Evolutionary conservation across 1,284 basidiomycete genomes (phyloP).

Genomic region (Ceraceosorus guamensis): DNA sequence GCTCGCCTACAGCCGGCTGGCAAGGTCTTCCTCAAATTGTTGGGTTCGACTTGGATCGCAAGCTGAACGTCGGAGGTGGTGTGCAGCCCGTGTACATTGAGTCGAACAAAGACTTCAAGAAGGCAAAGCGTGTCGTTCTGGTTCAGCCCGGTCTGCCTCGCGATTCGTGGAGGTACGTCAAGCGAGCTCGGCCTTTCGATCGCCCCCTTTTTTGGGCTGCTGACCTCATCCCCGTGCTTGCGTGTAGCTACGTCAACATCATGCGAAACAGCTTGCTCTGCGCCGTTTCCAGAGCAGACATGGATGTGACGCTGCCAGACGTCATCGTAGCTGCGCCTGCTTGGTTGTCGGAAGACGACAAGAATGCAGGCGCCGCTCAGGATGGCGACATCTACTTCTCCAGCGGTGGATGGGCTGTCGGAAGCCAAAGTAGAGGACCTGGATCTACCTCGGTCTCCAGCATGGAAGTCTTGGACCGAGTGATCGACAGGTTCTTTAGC

Average conservation of each 20-base stretch:
- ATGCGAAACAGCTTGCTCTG: slow-evolving; percentile 11
- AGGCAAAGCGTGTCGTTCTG: slow-evolving; percentile 11
- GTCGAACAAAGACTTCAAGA: slow-evolving; percentile 8
- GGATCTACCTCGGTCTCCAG: slow-evolving; percentile 16
- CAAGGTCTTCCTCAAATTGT: slow-evolving; percentile 32
- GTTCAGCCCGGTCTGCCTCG: slow-evolving; percentile 11
- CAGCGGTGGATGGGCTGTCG: slow-evolving; percentile 21
- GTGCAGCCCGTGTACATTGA: slow-evolving; percentile 31
- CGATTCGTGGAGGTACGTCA: slow-evolving; percentile 6
- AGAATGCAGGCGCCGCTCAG: slow-evolving; percentile 22
- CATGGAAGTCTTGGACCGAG: slow-evolving; percentile 31
- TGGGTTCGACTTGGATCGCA: slow-evolving; percentile 37
- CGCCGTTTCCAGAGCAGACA: slow-evolving; percentile 8
- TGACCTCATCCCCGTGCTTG: not conserved
- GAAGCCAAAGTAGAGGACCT: slow-evolving; percentile 24
- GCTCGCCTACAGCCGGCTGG: slow-evolving; percentile 29
- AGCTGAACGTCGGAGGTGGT: slow-evolving; percentile 18
- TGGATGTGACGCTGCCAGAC: slow-evolving; percentile 2
- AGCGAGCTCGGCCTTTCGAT: not conserved
- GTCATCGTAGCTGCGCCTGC: slow-evolving; percentile 15
- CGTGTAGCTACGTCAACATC: too few species aligned
- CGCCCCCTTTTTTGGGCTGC: not conserved
- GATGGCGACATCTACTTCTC: slow-evolving; percentile 26
- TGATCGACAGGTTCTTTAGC: slow-evolving; percentile 30
- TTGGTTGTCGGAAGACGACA: slow-evolving; percentile 4